phyloP scores from a whole-genome alignment of 495 filamentous ascomycete genomes.

The Talaromyces borbonicus region DNA sequence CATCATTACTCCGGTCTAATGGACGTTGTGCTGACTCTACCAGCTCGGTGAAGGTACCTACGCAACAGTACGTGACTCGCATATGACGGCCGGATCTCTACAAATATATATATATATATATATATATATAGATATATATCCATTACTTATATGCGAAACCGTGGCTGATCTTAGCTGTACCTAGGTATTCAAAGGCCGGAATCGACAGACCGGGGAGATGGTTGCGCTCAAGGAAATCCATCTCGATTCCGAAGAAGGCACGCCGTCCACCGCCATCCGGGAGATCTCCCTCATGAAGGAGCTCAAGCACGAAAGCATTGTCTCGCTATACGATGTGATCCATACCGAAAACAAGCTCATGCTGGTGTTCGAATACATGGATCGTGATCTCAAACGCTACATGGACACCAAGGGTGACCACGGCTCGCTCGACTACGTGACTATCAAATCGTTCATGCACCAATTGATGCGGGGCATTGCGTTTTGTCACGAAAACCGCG shows the following conservation, averaged over 20 bases:
- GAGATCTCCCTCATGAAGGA: conserved; percentile 99
- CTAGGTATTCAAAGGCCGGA: conserved; percentile 96
- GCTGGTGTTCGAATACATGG: conserved; percentile 98
- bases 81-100: too few relatives aligned
- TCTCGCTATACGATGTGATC: conserved; percentile 96
- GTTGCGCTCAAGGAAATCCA: conserved; percentile 99
- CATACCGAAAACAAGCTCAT: conserved; percentile 99
- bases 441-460: conserved; percentile 97
- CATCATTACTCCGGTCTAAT: neutral
- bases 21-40: conserved; percentile 8
- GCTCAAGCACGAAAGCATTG: conserved; percentile 95
- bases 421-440: conserved; percentile 69
- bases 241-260: conserved; percentile 96
- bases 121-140: neutral
- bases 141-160: neutral
- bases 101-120: too few relatives aligned
- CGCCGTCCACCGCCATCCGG: conserved; percentile 94
- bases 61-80: conserved; percentile 66
- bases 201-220: conserved; percentile 89
- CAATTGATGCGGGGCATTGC: conserved; percentile 89
- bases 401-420: conserved; percentile 87
- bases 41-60: conserved; percentile 95
- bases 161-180: conserved; percentile 11
- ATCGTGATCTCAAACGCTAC: conserved; percentile 97
- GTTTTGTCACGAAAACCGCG: conserved; percentile 93